Base-by-base conservation (phyloP, 768 basidiomycete genomes). In the Mycena amicta region DNA sequence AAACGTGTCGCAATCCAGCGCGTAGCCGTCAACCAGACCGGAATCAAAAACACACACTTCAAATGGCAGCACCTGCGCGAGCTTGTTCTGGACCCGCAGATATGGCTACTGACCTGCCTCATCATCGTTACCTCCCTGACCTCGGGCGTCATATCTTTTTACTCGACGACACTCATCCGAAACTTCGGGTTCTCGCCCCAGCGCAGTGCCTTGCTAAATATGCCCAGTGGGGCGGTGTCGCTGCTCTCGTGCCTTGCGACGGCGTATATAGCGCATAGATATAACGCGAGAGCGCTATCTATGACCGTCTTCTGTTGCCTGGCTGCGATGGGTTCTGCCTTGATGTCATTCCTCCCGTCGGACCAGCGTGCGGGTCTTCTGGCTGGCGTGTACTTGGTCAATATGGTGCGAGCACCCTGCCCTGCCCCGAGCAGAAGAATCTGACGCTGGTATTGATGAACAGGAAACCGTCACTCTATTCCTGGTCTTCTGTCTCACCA, bases 11-110 rank as follows among this genome's bases (percentile, higher is more conserved):
- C 62, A n/a, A 64, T 64, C 26, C 41, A 64, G 23, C 59, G 62
- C 5, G 62, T 64, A 6, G 52, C 55, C 13, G 59, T 66, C 16
- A 67, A 67, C 25, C 65, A 67, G 43, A 67, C 66, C 3, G 66
- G 66, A 18, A 64, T 67, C 22, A 62, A 67, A 28, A 67, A 67
- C 33, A 67, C 66, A 22, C 62, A 61, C 20, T 67, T 63, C 64
- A 67, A 67, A 29, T 60, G 59, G 59, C 20, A 11, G 49, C 62
- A 64, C 41, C 49, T 64, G 22, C 52, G 50, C 18, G 62, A 64
- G 23, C 51, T 64, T 0, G 59, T 53, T 18, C 1, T 51, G 2
- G 62, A 64, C 37, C 59, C 56, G 27, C 62, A 64, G 47, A 63
- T 63, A 53, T 63, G 61, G 61, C 46, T 63, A 1, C 50, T 63